phyloP scores from a whole-genome alignment of 2,329 filamentous ascomycete genomes.

The Xylariaceae sp. region DNA sequence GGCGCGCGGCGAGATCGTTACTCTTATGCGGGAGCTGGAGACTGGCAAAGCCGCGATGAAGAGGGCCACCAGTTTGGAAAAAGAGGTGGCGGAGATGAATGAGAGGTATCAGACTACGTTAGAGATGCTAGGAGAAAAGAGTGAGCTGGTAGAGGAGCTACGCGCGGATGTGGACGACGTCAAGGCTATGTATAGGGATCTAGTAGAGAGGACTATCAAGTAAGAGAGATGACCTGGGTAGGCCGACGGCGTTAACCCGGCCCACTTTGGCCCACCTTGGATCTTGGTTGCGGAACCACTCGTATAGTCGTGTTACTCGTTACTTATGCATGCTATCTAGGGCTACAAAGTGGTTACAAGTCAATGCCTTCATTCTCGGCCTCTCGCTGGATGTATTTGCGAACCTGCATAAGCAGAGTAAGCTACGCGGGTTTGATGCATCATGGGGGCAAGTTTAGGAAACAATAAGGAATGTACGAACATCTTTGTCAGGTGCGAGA shows the following conservation, averaged over 20 bases:
- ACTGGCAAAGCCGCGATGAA: slow-evolving; percentile 65
- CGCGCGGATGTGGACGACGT: slow-evolving; percentile 87
- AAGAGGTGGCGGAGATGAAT: slow-evolving; percentile 71
- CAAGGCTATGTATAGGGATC: slow-evolving; percentile 93
- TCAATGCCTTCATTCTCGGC: slow-evolving; percentile 87
- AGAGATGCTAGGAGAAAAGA: slow-evolving; percentile 96
- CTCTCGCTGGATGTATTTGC: slow-evolving; percentile 75
- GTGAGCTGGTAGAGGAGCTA: slow-evolving; percentile 90
- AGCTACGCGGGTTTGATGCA: slow-evolving; percentile 11
- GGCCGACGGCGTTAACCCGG: slow-evolving; percentile 8
- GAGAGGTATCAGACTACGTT: slow-evolving; percentile 86
- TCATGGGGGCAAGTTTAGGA: not conserved
- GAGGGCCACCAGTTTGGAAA: slow-evolving; percentile 69
- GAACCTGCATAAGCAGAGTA: slow-evolving; percentile 57
- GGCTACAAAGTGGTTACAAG: slow-evolving; percentile 40
- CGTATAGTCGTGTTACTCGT: slow-evolving; percentile 7
- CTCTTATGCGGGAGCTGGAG: slow-evolving; percentile 86
- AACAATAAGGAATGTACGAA: slow-evolving; percentile 46
- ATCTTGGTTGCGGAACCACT: slow-evolving; percentile 24
- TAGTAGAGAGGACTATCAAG: slow-evolving; percentile 84
- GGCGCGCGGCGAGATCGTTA: slow-evolving; percentile 87
- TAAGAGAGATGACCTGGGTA: slow-evolving; percentile 44
- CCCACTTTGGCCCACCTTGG: slow-evolving; percentile 13
- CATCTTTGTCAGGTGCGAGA: slow-evolving; percentile 84
- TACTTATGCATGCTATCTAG: not conserved